Evolutionary conservation across 2,329 filamentous ascomycete species (phyloP).

Genomic region (Diaporthe sp.): DNA sequence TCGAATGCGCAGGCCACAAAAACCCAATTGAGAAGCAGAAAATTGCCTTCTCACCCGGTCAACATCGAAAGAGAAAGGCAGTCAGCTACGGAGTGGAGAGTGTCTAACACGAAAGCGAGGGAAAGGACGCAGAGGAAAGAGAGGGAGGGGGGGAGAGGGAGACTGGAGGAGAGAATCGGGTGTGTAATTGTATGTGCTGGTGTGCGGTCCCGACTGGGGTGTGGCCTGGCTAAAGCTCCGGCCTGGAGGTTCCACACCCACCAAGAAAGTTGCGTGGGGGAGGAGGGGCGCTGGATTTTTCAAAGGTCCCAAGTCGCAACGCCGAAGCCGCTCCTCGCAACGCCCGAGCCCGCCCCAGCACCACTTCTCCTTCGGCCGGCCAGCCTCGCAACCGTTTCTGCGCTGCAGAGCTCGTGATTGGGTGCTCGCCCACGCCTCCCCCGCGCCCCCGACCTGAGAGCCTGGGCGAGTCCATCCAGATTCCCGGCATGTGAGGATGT

Average conservation of each 20-base stretch:
- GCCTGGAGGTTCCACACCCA: conserved; percentile 20
- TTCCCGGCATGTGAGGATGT: conserved; percentile 11
- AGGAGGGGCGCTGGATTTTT: conserved; percentile 13
- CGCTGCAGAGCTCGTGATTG: conserved; percentile 5
- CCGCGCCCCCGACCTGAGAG: not conserved
- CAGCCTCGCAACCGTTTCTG: conserved; percentile 24
- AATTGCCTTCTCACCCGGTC: conserved; percentile 23
- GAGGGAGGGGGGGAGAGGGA: not conserved
- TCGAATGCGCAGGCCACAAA: conserved; percentile 35
- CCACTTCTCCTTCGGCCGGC: not conserved
- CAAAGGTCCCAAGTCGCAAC: not conserved
- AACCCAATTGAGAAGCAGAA: conserved; percentile 23
- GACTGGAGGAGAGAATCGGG: conserved; percentile 7
- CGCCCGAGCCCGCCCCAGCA: not conserved
- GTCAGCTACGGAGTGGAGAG: conserved; percentile 35
- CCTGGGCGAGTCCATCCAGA: conserved; percentile 1
- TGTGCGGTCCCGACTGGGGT: conserved; percentile 10
- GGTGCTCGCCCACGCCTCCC: conserved; percentile 15
- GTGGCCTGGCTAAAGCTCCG: conserved; percentile 18
- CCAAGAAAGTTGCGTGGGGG: conserved; percentile 30
- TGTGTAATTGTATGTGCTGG: conserved; percentile 15
- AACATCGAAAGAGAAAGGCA: conserved; percentile 20
- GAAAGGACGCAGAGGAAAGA: conserved; percentile 7
- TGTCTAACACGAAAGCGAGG: conserved; percentile 21
- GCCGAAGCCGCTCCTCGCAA: conserved; percentile 28